Conservation (phyloP, 345 rosid genomes). For the Kandelia obovata region DNA sequence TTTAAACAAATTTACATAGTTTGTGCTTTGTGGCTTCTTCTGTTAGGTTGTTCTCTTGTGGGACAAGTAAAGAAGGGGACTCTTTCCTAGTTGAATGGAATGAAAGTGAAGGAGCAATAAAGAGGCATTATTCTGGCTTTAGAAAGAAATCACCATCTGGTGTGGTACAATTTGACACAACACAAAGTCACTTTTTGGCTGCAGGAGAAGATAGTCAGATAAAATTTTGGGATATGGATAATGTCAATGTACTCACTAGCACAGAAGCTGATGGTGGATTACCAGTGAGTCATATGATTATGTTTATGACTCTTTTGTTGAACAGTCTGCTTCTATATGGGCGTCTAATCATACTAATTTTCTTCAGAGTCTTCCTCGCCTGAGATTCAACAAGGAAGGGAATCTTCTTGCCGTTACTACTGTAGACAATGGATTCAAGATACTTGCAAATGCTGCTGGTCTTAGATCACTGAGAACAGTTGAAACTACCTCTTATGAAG, state of each 20-base stretch:
- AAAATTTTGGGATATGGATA: slow-evolving; percentile 96
- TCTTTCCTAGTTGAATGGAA: slow-evolving; percentile 87
- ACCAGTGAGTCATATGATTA: slow-evolving; percentile 49
- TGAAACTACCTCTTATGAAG: slow-evolving; percentile 62
- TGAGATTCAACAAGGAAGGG: slow-evolving; percentile 86
- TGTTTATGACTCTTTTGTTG: background rate
- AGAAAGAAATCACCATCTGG: slow-evolving; percentile 55
- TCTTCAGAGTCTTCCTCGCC: slow-evolving; percentile 62
- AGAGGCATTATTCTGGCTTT: slow-evolving; percentile 65
- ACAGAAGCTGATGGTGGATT: slow-evolving; percentile 87
- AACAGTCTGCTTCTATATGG: slow-evolving; percentile 1
- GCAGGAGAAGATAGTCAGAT: slow-evolving; percentile 85
- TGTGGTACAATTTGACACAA: slow-evolving; percentile 77
- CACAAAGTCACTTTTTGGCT: slow-evolving; percentile 82
- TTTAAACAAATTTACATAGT: background rate
- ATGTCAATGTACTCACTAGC: slow-evolving; percentile 44
- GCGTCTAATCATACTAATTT: slow-evolving; percentile 14
- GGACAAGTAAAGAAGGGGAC: slow-evolving; percentile 89
- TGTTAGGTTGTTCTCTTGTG: slow-evolving; percentile 82
- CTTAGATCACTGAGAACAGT: slow-evolving; percentile 54
- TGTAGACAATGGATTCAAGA: slow-evolving; percentile 84
- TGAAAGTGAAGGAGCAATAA: slow-evolving; percentile 87
- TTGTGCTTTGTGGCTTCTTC: slow-evolving; percentile 9
- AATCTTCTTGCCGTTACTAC: slow-evolving; percentile 86
- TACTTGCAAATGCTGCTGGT: slow-evolving; percentile 73